Percentiles rank a stretch among this genome's conserved stretches.
Evolutionary conservation across 805 yeast species (phyloP).

Genomic region (Cyberlindnera maritima): DNA sequence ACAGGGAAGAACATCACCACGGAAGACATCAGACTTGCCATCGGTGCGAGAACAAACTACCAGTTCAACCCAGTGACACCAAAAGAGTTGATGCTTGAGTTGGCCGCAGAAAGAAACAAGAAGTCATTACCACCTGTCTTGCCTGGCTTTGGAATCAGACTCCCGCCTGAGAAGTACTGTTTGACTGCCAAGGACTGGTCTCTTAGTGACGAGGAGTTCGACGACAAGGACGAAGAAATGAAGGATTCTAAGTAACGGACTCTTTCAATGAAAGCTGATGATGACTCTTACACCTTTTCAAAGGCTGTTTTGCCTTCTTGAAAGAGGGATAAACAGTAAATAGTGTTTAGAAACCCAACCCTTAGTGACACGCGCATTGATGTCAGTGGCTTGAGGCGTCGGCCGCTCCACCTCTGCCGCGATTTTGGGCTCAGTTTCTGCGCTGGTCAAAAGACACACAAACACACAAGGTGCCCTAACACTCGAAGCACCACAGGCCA

Average conservation of each 20-base stretch:
- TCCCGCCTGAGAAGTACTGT: conserved; percentile 98
- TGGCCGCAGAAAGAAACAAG: conserved; percentile 90
- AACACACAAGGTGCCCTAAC: neutral
- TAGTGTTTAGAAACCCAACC: no score
- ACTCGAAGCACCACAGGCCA: no score
- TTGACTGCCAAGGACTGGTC: conserved; percentile 81
- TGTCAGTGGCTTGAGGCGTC: no score
- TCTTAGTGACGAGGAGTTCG: conserved; percentile 45
- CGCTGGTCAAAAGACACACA: conserved; percentile 2
- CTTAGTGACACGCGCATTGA: neutral
- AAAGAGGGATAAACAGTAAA: no score
- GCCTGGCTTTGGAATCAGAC: conserved; percentile 85
- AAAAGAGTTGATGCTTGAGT: conserved; percentile 82
- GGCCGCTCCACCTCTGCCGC: neutral
- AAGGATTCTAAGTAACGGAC: conserved; percentile 17
- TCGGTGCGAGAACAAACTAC: conserved; percentile 90
- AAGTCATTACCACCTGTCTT: conserved; percentile 88
- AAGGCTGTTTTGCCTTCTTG: no score
- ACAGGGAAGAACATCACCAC: conserved; percentile 58
- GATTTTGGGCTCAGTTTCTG: neutral
- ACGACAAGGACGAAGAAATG: conserved; percentile 25
- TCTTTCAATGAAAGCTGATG: neutral
- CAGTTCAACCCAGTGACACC: conserved; percentile 97
- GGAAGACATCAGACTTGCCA: conserved; percentile 89
- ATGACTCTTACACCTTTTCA: no score